Percentiles rank a stretch among this genome's conserved stretches.
phyloP scores from a whole-genome alignment of 208 protist genomes.

The Wallacemonas sp. region DNA sequence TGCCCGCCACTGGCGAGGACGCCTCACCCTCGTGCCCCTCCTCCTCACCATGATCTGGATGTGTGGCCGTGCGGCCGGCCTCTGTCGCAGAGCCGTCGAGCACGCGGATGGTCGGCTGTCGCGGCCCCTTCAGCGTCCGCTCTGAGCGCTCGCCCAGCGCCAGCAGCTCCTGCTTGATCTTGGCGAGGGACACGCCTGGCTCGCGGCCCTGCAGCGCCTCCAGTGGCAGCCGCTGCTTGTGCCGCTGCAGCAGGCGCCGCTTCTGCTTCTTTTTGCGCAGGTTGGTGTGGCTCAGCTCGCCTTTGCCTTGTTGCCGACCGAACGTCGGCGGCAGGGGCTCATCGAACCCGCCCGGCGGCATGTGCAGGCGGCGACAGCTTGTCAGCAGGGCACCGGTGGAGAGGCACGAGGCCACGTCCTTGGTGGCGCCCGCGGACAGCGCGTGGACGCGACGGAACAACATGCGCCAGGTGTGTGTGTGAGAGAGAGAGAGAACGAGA shows the following conservation, averaged over 20 bases:
- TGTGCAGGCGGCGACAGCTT: constrained; percentile 33
- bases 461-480: constrained; percentile 3
- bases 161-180: constrained; percentile 14
- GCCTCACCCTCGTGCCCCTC: constrained; percentile 25
- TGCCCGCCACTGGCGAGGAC: not conserved
- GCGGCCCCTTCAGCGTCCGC: constrained; percentile 1
- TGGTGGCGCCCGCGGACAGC: not conserved
- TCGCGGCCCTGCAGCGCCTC: constrained; percentile 12
- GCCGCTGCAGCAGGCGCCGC: not conserved
- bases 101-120: constrained; percentile 1
- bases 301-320: constrained; percentile 44
- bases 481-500: not conserved
- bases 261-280: constrained; percentile 16
- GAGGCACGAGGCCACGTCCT: too few species aligned
- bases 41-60: not conserved
- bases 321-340: constrained; percentile 55
- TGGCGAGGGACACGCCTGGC: not conserved
- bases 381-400: constrained; percentile 8
- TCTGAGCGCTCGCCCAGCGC: constrained; percentile 2
- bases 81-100: not conserved
- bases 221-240: constrained; percentile 15
- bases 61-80: not conserved
- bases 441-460: not conserved
- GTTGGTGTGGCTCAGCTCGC: constrained; percentile 59
- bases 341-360: constrained; percentile 55